Percentiles rank a stretch among this genome's conserved stretches.
Evolutionary conservation across 192 early-diverging fungal species (phyloP).

Genomic region (Podila clonocystis): DNA sequence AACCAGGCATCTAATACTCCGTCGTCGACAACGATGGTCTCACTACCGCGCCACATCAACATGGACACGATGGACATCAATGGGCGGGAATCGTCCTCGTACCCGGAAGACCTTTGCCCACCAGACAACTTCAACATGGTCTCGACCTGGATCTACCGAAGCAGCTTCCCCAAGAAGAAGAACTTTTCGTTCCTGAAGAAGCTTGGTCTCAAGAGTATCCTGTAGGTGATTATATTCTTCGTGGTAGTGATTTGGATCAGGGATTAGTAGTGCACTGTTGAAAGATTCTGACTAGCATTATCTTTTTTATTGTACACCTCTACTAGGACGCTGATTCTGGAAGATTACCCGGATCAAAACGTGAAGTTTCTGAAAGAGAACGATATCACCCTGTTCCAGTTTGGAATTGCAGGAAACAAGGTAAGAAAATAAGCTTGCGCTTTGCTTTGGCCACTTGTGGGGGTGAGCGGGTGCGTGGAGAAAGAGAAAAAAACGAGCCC

Average conservation of each 20-base stretch:
- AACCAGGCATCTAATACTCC: not conserved
- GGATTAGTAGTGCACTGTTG: too few species aligned
- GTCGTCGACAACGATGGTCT: conserved; percentile 3
- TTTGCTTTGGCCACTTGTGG: too few species aligned
- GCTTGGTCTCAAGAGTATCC: conserved; percentile 85
- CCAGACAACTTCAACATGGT: conserved; percentile 98
- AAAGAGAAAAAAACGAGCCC: too few species aligned
- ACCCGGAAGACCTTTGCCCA: conserved; percentile 80
- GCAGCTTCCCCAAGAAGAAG: conserved; percentile 92
- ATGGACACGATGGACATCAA: conserved; percentile 34
- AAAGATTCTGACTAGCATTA: too few species aligned
- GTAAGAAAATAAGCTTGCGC: conserved; percentile 45
- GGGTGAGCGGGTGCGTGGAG: too few species aligned
- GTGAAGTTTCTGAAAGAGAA: conserved; percentile 84
- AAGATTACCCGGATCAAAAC: conserved; percentile 93
- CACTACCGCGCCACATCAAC: conserved; percentile 23
- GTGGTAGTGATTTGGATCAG: not conserved
- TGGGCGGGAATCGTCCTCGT: conserved; percentile 52
- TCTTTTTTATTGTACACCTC: not conserved
- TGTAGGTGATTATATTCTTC: conserved; percentile 62
- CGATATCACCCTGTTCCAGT: conserved; percentile 85
- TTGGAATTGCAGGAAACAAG: conserved; percentile 94
- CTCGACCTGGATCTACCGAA: conserved; percentile 91
- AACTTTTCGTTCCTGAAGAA: conserved; percentile 92
- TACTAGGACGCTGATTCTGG: conserved; percentile 85